Conservation (phyloP, 2,329 filamentous ascomycete species). For the Ceratocystiopsis sp. region DNA sequence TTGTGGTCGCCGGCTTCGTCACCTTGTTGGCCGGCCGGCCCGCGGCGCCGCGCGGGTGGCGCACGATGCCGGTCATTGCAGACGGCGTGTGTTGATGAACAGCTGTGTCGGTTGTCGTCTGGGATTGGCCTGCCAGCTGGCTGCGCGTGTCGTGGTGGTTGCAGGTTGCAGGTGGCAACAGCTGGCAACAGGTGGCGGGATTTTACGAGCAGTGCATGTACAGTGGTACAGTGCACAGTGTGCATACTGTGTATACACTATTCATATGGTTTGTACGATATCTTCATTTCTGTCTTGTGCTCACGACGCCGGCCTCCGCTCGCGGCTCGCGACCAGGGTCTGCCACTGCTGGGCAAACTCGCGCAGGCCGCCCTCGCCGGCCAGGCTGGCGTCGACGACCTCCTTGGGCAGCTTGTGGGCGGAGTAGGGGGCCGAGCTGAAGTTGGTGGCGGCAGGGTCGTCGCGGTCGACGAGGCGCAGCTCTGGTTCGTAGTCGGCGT, state of each 20-base stretch:
- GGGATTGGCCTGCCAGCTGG: no score
- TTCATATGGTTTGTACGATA: not conserved
- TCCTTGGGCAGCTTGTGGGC: constrained; percentile 92
- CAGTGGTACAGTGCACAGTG: no score
- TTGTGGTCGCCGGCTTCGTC: constrained; percentile 20
- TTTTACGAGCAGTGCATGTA: no score
- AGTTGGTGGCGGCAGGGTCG: constrained; percentile 72
- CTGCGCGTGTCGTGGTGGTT: no score
- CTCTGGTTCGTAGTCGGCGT: constrained; percentile 51
- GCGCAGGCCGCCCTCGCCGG: constrained; percentile 57
- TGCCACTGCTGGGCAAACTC: constrained; percentile 70
- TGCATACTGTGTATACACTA: no score
- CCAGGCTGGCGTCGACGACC: constrained; percentile 56
- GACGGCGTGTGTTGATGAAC: not conserved
- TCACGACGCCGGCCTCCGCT: not conserved
- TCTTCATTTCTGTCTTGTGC: not conserved
- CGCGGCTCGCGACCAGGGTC: constrained; percentile 23
- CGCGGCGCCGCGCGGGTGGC: constrained; percentile 17
- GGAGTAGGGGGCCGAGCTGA: constrained; percentile 73
- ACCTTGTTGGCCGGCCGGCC: constrained; percentile 27
- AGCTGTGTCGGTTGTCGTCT: no score
- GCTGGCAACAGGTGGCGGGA: no score
- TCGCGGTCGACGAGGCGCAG: constrained; percentile 67
- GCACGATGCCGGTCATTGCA: constrained; percentile 20
- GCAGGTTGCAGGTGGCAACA: no score